Conservation (phyloP, 345 rosid species). For the Pugionium dolabratum region DNA sequence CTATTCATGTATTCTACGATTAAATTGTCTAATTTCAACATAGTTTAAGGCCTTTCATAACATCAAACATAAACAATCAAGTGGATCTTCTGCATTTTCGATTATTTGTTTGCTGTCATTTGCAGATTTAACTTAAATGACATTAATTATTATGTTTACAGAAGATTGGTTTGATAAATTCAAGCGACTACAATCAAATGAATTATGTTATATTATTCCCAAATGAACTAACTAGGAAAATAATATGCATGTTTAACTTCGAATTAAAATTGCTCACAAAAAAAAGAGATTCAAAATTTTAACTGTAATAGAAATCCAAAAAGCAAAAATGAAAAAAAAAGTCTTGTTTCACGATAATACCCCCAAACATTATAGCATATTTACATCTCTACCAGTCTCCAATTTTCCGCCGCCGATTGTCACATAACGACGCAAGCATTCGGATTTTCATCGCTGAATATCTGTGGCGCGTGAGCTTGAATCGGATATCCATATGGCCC, state of each 20-base stretch:
- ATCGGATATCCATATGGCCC: constrained; percentile 40
- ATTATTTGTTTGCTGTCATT: background rate
- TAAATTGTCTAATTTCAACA: too few relatives aligned
- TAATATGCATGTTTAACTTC: constrained; percentile 15
- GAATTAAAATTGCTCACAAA: background rate
- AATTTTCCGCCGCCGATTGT: constrained; percentile 21
- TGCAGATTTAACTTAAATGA: background rate
- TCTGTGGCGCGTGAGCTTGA: constrained; percentile 44
- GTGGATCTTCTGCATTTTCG: background rate
- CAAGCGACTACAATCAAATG: background rate
- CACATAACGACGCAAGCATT: constrained; percentile 57
- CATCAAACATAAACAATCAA: background rate
- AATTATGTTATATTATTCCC: background rate
- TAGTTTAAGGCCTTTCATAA: too few relatives aligned
- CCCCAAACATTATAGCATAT: constrained; percentile 17
- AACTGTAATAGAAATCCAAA: background rate
- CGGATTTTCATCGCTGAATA: constrained; percentile 70
- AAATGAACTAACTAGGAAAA: background rate
- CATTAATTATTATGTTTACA: background rate
- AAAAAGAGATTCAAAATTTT: background rate
- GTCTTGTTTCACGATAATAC: constrained; percentile 16
- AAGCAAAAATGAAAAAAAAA: background rate
- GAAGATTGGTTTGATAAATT: background rate
- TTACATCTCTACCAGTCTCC: constrained; percentile 6
- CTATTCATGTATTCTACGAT: background rate